These are phyloP conservation scores for Erysiphe neolycopersici DNA, from an alignment of 2,329 filamentous ascomycete genomes.

Conservation along the genomic window DNA sequence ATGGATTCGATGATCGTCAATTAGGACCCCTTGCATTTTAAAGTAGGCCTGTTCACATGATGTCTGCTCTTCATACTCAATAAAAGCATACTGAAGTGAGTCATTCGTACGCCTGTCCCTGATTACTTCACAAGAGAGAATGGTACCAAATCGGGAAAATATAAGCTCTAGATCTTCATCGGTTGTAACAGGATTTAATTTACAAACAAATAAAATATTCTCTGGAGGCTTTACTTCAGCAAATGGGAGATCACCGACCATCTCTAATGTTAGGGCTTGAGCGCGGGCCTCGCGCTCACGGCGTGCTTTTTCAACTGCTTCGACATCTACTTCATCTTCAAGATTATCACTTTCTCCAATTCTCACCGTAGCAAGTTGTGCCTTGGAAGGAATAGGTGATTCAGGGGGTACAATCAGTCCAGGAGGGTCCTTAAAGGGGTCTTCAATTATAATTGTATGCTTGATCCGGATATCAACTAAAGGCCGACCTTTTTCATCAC, in stretches of 20 bases:
- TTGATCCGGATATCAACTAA: slow-evolving; percentile 86
- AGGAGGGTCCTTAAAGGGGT: slow-evolving; percentile 64
- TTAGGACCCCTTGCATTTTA: slow-evolving; percentile 95
- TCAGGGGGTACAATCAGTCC: slow-evolving; percentile 50
- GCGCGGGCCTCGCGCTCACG: slow-evolving; percentile 77
- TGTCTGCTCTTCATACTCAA: slow-evolving; percentile 81
- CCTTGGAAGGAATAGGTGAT: slow-evolving; percentile 57
- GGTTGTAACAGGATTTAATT: slow-evolving; percentile 68
- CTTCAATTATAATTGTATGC: slow-evolving; percentile 76
- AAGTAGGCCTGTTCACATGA: slow-evolving; percentile 90
- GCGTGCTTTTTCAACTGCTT: slow-evolving; percentile 49
- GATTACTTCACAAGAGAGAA: slow-evolving; percentile 88
- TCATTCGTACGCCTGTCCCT: slow-evolving; percentile 82
- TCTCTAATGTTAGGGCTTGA: slow-evolving; percentile 82
- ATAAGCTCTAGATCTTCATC: slow-evolving; percentile 89
- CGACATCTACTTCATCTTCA: slow-evolving; percentile 49
- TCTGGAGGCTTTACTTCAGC: slow-evolving; percentile 93
- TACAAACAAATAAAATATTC: slow-evolving; percentile 95
- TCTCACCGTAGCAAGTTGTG: slow-evolving; percentile 70
- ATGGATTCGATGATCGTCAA: slow-evolving; percentile 91
- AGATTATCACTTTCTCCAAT: slow-evolving; percentile 75
- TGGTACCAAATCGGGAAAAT: slow-evolving; percentile 87
- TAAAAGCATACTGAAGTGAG: slow-evolving; percentile 90
- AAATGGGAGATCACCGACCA: slow-evolving; percentile 93
- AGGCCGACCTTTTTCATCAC: slow-evolving; percentile 63